Conservation (phyloP, 768 basidiomycete species). For the Tremella mesenterica region DNA sequence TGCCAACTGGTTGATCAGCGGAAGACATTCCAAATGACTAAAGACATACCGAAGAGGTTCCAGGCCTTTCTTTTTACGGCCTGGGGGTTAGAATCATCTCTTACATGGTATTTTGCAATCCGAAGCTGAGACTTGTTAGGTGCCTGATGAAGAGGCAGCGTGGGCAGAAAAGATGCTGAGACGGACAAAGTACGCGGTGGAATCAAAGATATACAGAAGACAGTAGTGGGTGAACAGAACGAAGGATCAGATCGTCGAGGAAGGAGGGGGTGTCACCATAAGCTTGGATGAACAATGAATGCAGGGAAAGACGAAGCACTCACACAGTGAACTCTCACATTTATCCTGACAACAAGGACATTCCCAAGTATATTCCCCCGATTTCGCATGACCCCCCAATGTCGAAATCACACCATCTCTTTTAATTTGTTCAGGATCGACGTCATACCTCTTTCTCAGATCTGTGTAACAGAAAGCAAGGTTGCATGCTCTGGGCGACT, state of each 20-base stretch:
- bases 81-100: slow-evolving; percentile 1
- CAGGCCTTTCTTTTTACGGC: slow-evolving; percentile 18
- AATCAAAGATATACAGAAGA: neutral
- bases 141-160: neutral
- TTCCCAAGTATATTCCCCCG: neutral
- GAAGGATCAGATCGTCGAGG: no score
- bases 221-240: neutral
- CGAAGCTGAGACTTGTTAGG: neutral
- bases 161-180: neutral
- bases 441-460: slow-evolving; percentile 11
- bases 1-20: neutral
- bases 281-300: neutral
- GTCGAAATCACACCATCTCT: neutral
- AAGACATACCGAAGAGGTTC: slow-evolving; percentile 12
- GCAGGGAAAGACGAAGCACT: neutral
- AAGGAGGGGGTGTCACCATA: no score
- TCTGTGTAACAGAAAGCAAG: slow-evolving; percentile 16
- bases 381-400: neutral
- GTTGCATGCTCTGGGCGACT: slow-evolving; percentile 7
- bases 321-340: slow-evolving; percentile 21
- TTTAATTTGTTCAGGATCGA: neutral
- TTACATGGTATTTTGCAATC: neutral
- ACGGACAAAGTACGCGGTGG: neutral
- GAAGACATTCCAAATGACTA: neutral
- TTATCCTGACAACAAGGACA: slow-evolving; percentile 20